phyloP scores from a whole-genome alignment of 1,284 basidiomycete species.

The Melampsora larici-populina region DNA sequence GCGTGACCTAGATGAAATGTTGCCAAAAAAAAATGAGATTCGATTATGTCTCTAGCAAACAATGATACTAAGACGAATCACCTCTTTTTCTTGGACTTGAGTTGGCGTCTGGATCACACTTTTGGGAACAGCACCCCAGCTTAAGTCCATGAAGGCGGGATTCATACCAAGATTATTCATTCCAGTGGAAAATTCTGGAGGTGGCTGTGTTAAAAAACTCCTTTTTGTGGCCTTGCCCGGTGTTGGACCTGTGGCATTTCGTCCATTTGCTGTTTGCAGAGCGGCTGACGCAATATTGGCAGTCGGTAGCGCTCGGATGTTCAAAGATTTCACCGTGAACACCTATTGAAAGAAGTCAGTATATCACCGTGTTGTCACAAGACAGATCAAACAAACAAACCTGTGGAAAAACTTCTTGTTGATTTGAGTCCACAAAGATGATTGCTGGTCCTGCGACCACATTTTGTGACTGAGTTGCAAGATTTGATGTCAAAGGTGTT shows the following conservation, averaged over 20 bases:
- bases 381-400: slow-evolving; percentile 3
- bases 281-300: slow-evolving; percentile 38
- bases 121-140: slow-evolving; percentile 15
- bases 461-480: slow-evolving; percentile 17
- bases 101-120: slow-evolving; percentile 14
- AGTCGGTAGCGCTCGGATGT: slow-evolving; percentile 23
- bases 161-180: neutral
- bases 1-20: too few species aligned
- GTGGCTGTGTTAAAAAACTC: neutral
- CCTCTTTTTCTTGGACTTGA: neutral
- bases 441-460: slow-evolving; percentile 33
- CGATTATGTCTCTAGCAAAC: neutral
- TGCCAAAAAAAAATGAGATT: neutral
- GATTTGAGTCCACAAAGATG: slow-evolving; percentile 36
- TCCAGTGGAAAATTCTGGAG: neutral
- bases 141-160: neutral
- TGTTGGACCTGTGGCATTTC: neutral
- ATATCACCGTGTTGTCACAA: neutral
- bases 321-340: slow-evolving; percentile 23
- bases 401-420: slow-evolving; percentile 25
- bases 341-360: neutral
- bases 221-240: neutral
- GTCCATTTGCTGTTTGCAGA: neutral
- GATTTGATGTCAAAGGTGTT: neutral
- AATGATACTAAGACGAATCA: neutral